A percentile compares a stretch with the other conserved stretches of the same genome.
These are phyloP conservation scores for Sanghuangporus sanghuang DNA, from an alignment of 1,284 basidiomycete species.

Conservation along the genomic window DNA sequence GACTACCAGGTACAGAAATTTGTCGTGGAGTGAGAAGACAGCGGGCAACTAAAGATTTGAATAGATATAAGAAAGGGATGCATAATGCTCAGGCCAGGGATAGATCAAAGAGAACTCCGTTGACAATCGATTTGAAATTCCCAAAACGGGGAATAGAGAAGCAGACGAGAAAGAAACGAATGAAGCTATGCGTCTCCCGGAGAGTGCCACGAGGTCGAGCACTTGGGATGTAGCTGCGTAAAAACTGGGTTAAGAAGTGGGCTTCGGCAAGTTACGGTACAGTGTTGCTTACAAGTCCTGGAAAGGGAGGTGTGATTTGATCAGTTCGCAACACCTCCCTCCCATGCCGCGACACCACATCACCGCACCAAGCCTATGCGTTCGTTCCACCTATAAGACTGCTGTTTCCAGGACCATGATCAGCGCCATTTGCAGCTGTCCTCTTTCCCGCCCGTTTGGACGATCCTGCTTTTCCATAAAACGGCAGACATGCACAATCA, in stretches of 20 bases:
- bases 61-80: conserved; percentile 2
- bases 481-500: neutral
- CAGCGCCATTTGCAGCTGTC: neutral
- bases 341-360: conserved; percentile 2
- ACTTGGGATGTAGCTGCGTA: neutral
- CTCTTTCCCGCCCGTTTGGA: conserved; percentile 9
- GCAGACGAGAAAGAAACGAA: neutral
- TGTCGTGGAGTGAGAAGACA: conserved; percentile 6
- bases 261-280: conserved; percentile 5
- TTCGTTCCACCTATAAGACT: neutral
- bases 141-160: neutral
- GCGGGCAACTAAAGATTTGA: neutral
- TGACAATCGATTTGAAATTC: neutral
- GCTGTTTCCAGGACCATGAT: neutral
- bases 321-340: neutral
- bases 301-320: conserved; percentile 10
- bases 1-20: conserved; percentile 5
- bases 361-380: conserved; percentile 6
- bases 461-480: neutral
- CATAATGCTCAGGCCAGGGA: neutral
- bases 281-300: neutral
- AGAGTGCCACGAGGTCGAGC: neutral
- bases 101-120: neutral
- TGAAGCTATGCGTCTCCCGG: neutral
- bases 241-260: neutral